Evolutionary conservation across 2,329 filamentous ascomycete genomes (phyloP), one percentile per base, ranked within the genome.

Genomic region (Talaromyces verruculosus): DNA sequence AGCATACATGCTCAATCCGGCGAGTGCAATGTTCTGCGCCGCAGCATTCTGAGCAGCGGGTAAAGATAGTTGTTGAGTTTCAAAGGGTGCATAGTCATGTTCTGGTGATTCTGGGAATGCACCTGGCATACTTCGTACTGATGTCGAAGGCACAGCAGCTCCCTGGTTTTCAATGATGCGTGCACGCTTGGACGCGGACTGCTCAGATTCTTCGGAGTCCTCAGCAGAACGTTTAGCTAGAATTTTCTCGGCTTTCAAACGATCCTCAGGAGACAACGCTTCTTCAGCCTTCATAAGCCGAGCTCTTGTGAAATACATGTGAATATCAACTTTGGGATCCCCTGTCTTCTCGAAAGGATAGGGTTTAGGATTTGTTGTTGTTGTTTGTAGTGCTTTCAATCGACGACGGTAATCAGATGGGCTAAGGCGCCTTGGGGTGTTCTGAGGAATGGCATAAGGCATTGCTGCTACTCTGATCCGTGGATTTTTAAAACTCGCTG

Each of bases 71-170:
- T 13, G 28, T n/a, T 41, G 57, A 30, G 2, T 25, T 43, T 59
- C 57, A 13, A 55, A 10, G 13, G 35, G 57, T 28, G 35, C 37
- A 28, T 37, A 15, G 13, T 15, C 13, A 15, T 30, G 13, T 28
- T 25, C 39, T 59, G 57, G 35, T 5, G 57, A 43, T 39, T 41
- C 37, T 25, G 60, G 60, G 15, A 49, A 62, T 35, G 60, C 60
- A 37, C 60, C 60, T 62, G 60, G 60, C 19, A 62, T 5, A 13
- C 6, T 25, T 61, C 1, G 33, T 35, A 51, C 60, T 35, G 30
- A n/a, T 37, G 33, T 37, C 4, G 17, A 33, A 53, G 17, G 15
- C 53, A 57, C n/a, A 19, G 33, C 60, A 61, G 30, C 15, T 33
- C 28, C 28, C 28, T 53, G 6, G 13, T 19, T 19, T 41, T 47